Base-by-base conservation (phyloP, 345 rosid genomes). In the Eutrema japonicum region DNA sequence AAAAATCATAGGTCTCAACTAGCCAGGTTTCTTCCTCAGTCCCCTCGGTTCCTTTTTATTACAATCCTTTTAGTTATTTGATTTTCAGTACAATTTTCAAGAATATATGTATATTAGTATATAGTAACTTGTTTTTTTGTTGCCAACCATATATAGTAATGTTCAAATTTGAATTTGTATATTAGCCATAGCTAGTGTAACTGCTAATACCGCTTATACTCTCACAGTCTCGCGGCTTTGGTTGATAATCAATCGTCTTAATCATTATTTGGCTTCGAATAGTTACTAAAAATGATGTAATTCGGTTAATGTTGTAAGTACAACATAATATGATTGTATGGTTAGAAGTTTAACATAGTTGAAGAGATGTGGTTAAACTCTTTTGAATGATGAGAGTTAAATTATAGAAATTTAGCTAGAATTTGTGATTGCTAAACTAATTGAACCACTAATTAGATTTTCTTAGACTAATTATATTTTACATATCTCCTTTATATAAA, bases 21-120 rank as follows among this genome's bases (percentile, higher is more conserved):
- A 56, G 61, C 61, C 11, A 3, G 11, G 18, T 13, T 55, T 55
- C 2, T n/a, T 30, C 1, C 18, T 26, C 26, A 30, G 8, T n/a
- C 61, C 61, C 64, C 45, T 58, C 16, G 33, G 65, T 10, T 59
- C 9, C 32, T 22, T 59, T 10, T 14, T 47, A 9, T 4, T 57
- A 14, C 13, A 36, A 9, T 14, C 3, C 10, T 7, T 18, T 58
- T 27, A 6, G 29, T 6, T 38, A 18, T 6, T 10, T 59, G 3
- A 6, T 10, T 38, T 43, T 58, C 10, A 40, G 2, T 22, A 22
- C 9, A 1, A 14, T 35, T 56, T 35, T 35, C 42, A 35, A 3
- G 7, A 35, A 35, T 9, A 35, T 9, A 33, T 14, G 27, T 40
- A 4, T 10, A 10, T 40, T 40, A 10, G n/a, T 40, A 7, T 40